Base-by-base conservation (phyloP, 345 rosid genomes). In the Gossypium ekmanianum region DNA sequence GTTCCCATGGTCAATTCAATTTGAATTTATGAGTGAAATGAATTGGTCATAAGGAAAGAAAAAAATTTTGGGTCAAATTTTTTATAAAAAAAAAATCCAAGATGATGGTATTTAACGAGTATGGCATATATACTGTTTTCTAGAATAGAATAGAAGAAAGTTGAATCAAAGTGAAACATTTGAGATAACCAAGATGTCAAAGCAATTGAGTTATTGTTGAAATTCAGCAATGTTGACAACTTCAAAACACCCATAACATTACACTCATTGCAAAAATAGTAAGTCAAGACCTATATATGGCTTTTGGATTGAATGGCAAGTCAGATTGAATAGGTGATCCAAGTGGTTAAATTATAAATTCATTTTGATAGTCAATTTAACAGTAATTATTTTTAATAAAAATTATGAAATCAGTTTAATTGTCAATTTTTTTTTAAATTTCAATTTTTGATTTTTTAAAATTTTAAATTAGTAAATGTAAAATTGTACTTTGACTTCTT, bases 181-280 rank as follows among this genome's bases (percentile, higher is more conserved):
- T 39, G 2, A 24, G 10, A 14, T 68, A 68, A 22, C 71, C 71
- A 48, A 68, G 44, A 68, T 14, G 72, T 68, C 72, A 68, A 68
- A 68, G 56, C 41, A 68, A 68, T 68, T 8, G 41, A 68, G 72
- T 68, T 67, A 7, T 26, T 13, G 72, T 26, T 26, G 13, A n/a
- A 26, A 68, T 48, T 48, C 22, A 48, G 3, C 22, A 68, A 22
- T 24, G 26, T 13, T 68, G 72, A 68, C 72, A 50, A 3, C 43
- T 13, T 50, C 72, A 68, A 68, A 68, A 29, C 39, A 29, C 6
- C 6, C 39, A 29, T 29, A 0, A 4, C 6, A 29, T 29, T 29
- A 29, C 5, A 29, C 39, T 29, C 4, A 29, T 29, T 29, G 39
- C 39, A 29, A 29, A 12, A 58, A 48, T 7, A 47, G 12, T 48